Evolutionary conservation across 2,329 filamentous ascomycete genomes (phyloP), one percentile per base, ranked within the genome.

Genomic region (Cordyceps javanica): DNA sequence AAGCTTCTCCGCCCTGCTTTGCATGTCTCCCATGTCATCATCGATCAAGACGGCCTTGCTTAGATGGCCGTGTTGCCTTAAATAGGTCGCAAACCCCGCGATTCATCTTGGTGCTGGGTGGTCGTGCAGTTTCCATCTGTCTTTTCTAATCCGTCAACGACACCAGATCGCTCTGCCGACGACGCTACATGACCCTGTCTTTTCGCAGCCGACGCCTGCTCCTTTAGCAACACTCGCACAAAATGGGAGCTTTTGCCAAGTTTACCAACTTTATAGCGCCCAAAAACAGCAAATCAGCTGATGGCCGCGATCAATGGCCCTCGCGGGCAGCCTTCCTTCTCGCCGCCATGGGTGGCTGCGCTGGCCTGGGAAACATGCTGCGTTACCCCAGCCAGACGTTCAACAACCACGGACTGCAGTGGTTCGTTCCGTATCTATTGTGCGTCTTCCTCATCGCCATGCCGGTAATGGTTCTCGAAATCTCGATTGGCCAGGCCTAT

Each of bases 401-500:
- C 74, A 83, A 83, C 69, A 83, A 83, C 65, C 75, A 81, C 57
- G 81, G 81, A 3, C 70, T 83, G 6, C 81, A 83, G 63, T 84
- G 81, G 81, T 84, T 82, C 66, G 77, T 83, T 19, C 81, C 81
- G 0, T 84, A 83, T 60, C 65, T 83, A 5, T 69, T 83, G 57
- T 77, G 78, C 6, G 73, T 83, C 16, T 78, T 81, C 58, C 67
- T 82, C 11, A 74, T 84, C 58, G 80, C 80, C 38, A 82, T 83
- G 45, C 81, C 81, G 0, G 74, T 77, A 0, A 72, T 83, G 38
- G 75, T 82, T 13, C 74, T 83, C 23, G 81, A 84, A 64, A 81
- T 83, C 52, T 88, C 88, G 55, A 90, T 89, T 54, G 90, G 90
- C 48, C 88, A 83, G 63, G 80, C 80, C 5, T 82, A 82, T 63